Evolutionary conservation across 2,329 filamentous ascomycete genomes (phyloP).

Genomic region (Epichloe baconii): DNA sequence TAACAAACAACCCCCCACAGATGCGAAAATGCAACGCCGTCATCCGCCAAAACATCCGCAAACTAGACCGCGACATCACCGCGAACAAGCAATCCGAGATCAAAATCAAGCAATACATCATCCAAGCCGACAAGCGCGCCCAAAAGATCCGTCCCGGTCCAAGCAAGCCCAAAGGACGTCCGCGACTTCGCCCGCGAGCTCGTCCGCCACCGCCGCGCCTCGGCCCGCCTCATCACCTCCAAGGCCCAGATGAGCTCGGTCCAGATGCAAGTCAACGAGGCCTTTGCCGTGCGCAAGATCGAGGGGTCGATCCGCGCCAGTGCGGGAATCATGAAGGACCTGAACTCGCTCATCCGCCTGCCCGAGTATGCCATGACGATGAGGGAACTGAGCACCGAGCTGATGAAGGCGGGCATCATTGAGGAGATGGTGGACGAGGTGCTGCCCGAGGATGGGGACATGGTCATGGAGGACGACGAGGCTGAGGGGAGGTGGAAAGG

Average conservation of each 20-base stretch:
- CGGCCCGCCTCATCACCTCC: conserved; percentile 62
- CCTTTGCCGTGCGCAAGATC: conserved; percentile 90
- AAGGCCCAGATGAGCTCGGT: conserved; percentile 89
- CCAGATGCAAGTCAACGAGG: conserved; percentile 95
- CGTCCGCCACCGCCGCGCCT: conserved; percentile 66
- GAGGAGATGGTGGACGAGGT: conserved; percentile 93
- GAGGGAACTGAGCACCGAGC: conserved; percentile 72
- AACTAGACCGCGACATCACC: conserved; percentile 84
- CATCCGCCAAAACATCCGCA: conserved; percentile 79
- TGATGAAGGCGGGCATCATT: conserved; percentile 91
- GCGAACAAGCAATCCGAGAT: conserved; percentile 65
- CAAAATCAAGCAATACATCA: conserved; percentile 76
- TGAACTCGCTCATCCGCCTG: conserved; percentile 72
- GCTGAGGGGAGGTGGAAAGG: conserved; percentile 78
- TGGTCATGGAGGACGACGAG: conserved; percentile 64
- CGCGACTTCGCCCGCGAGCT: conserved; percentile 83
- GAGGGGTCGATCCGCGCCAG: conserved; percentile 79
- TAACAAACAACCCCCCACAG: conserved; percentile 30
- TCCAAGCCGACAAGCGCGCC: conserved; percentile 68
- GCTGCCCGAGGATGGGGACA: conserved; percentile 60
- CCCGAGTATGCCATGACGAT: conserved; percentile 83
- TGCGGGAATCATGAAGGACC: conserved; percentile 93
- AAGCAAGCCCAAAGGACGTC: conserved; percentile 70
- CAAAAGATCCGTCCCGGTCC: conserved; percentile 65
- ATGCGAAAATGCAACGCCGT: conserved; percentile 90